Evolutionary conservation across 192 early-diverging fungal genomes (phyloP).

Genomic region (Gonapodya prolifera): DNA sequence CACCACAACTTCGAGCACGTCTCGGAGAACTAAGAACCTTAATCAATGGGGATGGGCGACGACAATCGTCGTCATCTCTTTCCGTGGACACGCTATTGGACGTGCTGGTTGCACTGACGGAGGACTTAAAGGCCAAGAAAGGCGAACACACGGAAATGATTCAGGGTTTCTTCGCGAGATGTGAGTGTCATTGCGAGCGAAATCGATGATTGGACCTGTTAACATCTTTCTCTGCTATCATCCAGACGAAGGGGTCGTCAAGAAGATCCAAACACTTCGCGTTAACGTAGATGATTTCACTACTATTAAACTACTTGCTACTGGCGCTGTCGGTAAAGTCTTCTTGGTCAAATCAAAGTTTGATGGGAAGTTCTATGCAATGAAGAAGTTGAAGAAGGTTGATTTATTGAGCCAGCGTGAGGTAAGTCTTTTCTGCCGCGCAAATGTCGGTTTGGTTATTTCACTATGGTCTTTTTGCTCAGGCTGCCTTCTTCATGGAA

Average conservation of each 20-base stretch:
- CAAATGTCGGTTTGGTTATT: slow-evolving; percentile 4
- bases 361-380: slow-evolving; percentile 60
- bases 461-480: slow-evolving; percentile 3
- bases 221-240: not conserved
- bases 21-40: not conserved
- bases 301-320: slow-evolving; percentile 56
- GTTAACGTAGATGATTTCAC: slow-evolving; percentile 66
- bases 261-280: slow-evolving; percentile 29
- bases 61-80: not conserved
- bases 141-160: not conserved
- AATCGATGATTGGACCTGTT: too few species aligned
- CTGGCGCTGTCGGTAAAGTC: slow-evolving; percentile 63
- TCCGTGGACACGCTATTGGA: slow-evolving; percentile 2
- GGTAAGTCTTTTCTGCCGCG: slow-evolving; percentile 26
- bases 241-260: slow-evolving; percentile 28
- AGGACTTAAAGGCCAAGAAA: not conserved
- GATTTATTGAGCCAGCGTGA: slow-evolving; percentile 59
- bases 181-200: not conserved
- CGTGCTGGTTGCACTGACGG: not conserved
- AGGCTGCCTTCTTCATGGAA: slow-evolving; percentile 84
- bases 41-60: not conserved
- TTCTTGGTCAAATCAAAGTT: slow-evolving; percentile 63
- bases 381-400: slow-evolving; percentile 64
- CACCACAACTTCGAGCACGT: not conserved
- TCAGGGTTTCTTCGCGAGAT: not conserved